Evolutionary conservation across 345 rosid species (phyloP), one percentile per base, ranked within the genome.

Genomic region (Passiflora organensis): DNA sequence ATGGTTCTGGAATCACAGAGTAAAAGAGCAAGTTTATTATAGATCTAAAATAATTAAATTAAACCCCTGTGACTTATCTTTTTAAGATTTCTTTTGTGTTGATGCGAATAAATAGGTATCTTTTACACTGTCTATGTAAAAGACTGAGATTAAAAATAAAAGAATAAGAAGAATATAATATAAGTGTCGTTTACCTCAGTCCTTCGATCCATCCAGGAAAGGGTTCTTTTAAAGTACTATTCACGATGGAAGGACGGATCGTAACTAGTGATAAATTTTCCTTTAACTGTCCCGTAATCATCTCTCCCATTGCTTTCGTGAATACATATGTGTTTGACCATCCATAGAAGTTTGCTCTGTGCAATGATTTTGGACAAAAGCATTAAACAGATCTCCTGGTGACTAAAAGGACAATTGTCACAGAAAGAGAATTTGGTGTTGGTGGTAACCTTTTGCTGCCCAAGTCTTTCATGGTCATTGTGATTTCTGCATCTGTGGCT

Each of bases 401-500:
- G n/a, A n/a, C n/a, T n/a, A n/a, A n/a, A n/a, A n/a, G n/a, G n/a
- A n/a, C n/a, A n/a, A n/a, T n/a, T n/a, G n/a, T n/a, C n/a, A n/a
- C n/a, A n/a, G n/a, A n/a, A n/a, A n/a, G n/a, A n/a, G n/a, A n/a
- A n/a, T n/a, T n/a, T n/a, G n/a, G n/a, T n/a, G n/a, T n/a, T n/a
- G n/a, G n/a, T n/a, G n/a, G n/a, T n/a, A 28, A 80, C 90, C 86
- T 72, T 66, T 62, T 6, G 37, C 74, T 60, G 48, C 86, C 86
- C 22, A 85, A 46, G 28, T 78, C 78, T 24, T 76, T 80, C 88
- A 82, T 74, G 6, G 72, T 57, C 32, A 43, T 51, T 18, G 28
- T 44, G 16, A 63, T 69, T 22, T 48, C 69, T 15, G 63, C 67
- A 43, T 72, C 66, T 0, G 80, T 51, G 15, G 70, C 69, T 17